Percentiles rank a stretch among this genome's conserved stretches.
These are phyloP conservation scores for Sphaerobolus stellatus DNA, from an alignment of 1,284 basidiomycete genomes.

Conservation along the genomic window DNA sequence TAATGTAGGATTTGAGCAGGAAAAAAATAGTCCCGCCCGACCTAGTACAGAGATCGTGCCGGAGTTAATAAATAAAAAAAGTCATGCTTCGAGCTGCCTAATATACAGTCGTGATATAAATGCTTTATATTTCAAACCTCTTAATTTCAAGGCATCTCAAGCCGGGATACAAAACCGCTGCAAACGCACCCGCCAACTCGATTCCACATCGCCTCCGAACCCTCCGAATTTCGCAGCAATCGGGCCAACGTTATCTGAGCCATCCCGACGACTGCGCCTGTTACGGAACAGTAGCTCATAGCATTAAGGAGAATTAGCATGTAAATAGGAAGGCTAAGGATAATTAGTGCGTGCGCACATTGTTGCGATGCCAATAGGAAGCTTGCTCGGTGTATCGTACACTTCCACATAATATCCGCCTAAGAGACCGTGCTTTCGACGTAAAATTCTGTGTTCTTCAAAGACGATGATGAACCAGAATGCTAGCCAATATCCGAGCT, in stretches of 20 bases:
- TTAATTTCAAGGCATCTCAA: conserved; percentile 45
- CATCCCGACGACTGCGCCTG: conserved; percentile 51
- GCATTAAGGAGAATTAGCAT: conserved; percentile 39
- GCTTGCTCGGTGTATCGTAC: conserved; percentile 49
- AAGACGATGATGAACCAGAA: conserved; percentile 58
- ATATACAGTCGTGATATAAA: too few relatives aligned
- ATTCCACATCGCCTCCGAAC: conserved; percentile 55
- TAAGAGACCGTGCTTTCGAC: conserved; percentile 39
- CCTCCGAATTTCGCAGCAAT: conserved; percentile 43
- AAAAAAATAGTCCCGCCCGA: too few relatives aligned
- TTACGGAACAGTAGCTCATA: conserved; percentile 47
- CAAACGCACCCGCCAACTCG: conserved; percentile 53
- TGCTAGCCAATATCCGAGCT: conserved; percentile 66
- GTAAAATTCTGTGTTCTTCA: conserved; percentile 60
- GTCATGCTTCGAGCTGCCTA: too few relatives aligned
- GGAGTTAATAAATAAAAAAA: too few relatives aligned
- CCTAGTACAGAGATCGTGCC: too few relatives aligned
- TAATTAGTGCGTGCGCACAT: conserved; percentile 32
- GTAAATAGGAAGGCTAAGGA: neutral
- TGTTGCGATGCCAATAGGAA: conserved; percentile 59
- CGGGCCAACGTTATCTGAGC: conserved; percentile 48
- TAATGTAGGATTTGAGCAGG: too few relatives aligned
- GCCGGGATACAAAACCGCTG: conserved; percentile 41
- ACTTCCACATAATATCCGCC: conserved; percentile 56
- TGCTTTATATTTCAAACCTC: neutral